Evolutionary conservation across 495 filamentous ascomycete genomes (phyloP).

Genomic region (Penicillium chermesinum): DNA sequence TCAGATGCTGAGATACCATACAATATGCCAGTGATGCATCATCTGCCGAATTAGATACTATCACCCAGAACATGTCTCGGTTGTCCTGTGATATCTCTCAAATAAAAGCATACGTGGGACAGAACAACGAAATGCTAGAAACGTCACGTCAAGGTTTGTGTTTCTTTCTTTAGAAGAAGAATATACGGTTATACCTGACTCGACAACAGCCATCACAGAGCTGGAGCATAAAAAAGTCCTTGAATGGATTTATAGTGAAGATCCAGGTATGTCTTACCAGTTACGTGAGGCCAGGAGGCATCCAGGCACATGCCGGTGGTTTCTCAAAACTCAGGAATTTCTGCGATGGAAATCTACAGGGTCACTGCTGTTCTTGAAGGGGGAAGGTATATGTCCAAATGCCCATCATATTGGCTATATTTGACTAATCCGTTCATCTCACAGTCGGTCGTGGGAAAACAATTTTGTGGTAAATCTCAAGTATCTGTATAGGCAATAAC

Average conservation of each 20-base stretch:
- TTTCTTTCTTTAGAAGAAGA: background rate
- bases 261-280: background rate
- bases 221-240: background rate
- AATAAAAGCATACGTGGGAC: background rate
- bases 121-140: background rate
- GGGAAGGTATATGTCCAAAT: background rate
- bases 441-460: background rate
- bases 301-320: background rate
- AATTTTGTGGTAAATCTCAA: background rate
- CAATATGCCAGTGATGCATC: background rate
- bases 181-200: background rate
- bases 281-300: background rate
- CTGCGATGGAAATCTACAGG: background rate
- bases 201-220: background rate
- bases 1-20: background rate
- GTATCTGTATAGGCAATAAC: background rate
- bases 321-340: background rate
- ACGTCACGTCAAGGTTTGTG: background rate
- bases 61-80: background rate
- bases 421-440: background rate
- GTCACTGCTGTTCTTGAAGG: background rate
- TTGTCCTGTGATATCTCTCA: background rate
- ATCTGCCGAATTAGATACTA: background rate
- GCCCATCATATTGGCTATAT: background rate
- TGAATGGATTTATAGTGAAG: background rate